A percentile compares a stretch with the other conserved stretches of the same genome.
Evolutionary conservation across 805 yeast genomes (phyloP).

Genomic region (Torulaspora delbrueckii): DNA sequence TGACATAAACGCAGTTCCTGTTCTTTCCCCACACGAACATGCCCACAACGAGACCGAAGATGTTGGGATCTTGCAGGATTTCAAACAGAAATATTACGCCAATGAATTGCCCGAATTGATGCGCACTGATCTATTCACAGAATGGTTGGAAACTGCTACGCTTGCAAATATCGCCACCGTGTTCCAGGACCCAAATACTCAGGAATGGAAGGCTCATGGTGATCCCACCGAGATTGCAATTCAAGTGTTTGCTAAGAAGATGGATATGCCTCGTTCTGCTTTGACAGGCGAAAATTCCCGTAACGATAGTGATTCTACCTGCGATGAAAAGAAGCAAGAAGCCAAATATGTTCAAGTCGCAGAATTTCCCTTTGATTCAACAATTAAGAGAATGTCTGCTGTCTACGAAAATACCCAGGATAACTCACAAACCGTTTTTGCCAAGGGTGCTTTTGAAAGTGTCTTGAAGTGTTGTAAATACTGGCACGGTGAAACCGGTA

Average conservation of each 20-base stretch:
- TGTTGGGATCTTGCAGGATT: conserved; percentile 28
- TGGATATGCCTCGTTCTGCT: conserved; percentile 45
- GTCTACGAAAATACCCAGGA: conserved; percentile 52
- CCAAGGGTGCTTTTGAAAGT: conserved; percentile 88
- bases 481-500: conserved; percentile 47
- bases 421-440: conserved; percentile 52
- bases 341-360: conserved; percentile 45
- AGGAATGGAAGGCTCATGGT: conserved; percentile 72
- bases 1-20: conserved; percentile 77
- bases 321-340: conserved; percentile 53
- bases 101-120: conserved; percentile 16
- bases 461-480: conserved; percentile 57
- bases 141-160: conserved; percentile 64
- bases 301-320: conserved; percentile 43
- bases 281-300: conserved; percentile 37
- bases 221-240: conserved; percentile 90
- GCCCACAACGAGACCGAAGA: conserved; percentile 30
- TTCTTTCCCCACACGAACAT: conserved; percentile 45
- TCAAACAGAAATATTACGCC: conserved; percentile 19
- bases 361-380: conserved; percentile 83
- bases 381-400: conserved; percentile 86
- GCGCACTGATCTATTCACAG: conserved; percentile 31
- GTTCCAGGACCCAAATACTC: conserved; percentile 42
- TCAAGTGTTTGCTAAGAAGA: conserved; percentile 66
- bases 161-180: conserved; percentile 77